Evolutionary conservation across 176 grass and related monocot species (phyloP).

Genomic region (Eleusine indica): DNA sequence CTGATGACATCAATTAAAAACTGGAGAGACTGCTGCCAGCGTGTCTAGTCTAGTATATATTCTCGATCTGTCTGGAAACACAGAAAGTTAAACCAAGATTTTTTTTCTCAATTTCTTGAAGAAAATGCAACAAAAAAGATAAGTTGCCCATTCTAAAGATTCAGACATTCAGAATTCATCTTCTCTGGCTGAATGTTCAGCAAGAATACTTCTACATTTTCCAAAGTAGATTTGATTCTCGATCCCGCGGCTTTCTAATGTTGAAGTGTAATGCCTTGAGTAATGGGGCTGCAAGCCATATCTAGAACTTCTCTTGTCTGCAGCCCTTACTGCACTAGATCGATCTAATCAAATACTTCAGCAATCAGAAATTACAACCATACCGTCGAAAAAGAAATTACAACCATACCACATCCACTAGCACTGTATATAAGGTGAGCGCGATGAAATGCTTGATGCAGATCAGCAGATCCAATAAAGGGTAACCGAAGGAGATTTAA

Average conservation of each 20-base stretch:
- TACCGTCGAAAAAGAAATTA: not conserved
- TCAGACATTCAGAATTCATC: not conserved
- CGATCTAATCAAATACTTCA: not conserved
- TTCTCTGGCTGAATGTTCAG: not conserved
- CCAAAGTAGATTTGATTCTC: constrained; percentile 30
- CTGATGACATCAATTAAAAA: not conserved
- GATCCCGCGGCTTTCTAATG: not conserved
- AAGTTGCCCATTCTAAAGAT: not conserved
- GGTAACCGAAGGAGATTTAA: no score
- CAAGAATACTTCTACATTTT: constrained; percentile 21
- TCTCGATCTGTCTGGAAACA: constrained; percentile 22
- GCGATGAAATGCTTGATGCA: not conserved
- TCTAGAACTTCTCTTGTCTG: not conserved
- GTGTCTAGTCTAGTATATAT: constrained; percentile 6
- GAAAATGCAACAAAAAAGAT: constrained; percentile 11
- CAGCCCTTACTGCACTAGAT: not conserved
- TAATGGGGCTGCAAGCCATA: not conserved
- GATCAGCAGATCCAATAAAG: no score
- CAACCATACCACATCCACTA: not conserved
- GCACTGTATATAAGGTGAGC: not conserved
- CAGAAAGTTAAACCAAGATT: not conserved
- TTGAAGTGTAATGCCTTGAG: not conserved
- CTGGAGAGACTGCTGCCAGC: not conserved
- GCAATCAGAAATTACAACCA: not conserved
- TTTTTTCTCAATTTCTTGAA: not conserved